Evolutionary conservation across 78 protist genomes (phyloP).

Genomic region (Dictyostelium discoideum): DNA sequence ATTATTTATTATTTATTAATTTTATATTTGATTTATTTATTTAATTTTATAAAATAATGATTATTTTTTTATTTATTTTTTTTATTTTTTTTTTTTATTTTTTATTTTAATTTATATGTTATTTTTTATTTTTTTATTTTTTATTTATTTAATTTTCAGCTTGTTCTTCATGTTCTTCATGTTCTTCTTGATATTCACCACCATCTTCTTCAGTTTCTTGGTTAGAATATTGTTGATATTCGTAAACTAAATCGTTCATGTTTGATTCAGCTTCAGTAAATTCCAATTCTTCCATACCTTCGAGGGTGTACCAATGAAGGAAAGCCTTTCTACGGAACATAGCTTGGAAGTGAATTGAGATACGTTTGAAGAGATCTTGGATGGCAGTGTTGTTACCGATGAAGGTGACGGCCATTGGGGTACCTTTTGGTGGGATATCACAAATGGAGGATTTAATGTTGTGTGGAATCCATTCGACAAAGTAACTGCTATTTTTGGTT

Average conservation of each 20-base stretch:
- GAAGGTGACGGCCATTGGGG: conserved; percentile 98
- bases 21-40: no score
- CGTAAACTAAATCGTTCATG: conserved; percentile 98
- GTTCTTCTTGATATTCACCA: conserved; percentile 47
- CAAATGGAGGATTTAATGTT: conserved; percentile 98
- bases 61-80: neutral
- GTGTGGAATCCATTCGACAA: conserved; percentile 99
- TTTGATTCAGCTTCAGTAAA: conserved; percentile 99
- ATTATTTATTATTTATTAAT: no score
- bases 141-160: neutral
- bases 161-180: conserved; percentile 2
- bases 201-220: neutral
- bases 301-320: conserved; percentile 99
- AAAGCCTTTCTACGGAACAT: conserved; percentile 99
- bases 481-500: conserved; percentile 95
- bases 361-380: conserved; percentile 99
- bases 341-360: conserved; percentile 97
- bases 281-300: conserved; percentile 99
- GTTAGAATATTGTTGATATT: conserved; percentile 97
- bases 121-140: no score
- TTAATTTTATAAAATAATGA: neutral
- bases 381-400: conserved; percentile 98
- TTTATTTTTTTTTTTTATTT: neutral
- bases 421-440: conserved; percentile 98
- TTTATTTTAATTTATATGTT: no score